Percentiles rank a stretch among this genome's conserved stretches.
phyloP scores from a whole-genome alignment of 345 rosid species.

The Citrus glauca region DNA sequence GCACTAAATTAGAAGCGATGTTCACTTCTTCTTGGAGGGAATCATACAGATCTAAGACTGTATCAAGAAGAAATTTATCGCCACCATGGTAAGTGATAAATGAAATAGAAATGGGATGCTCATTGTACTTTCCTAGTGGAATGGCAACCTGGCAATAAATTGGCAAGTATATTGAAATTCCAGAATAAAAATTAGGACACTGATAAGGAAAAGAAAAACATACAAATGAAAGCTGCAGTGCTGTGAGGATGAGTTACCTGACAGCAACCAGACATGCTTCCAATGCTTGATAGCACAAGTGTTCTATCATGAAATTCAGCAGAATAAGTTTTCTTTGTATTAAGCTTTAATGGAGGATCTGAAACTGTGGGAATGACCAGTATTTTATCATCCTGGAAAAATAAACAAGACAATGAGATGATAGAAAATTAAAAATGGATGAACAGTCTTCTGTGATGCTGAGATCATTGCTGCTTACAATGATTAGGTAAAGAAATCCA shows the following conservation, averaged over 20 bases:
- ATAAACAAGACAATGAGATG: neutral
- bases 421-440: neutral
- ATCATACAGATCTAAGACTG: conserved; percentile 63
- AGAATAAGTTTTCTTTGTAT: conserved; percentile 46
- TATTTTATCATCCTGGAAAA: conserved; percentile 67
- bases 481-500: neutral
- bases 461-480: neutral
- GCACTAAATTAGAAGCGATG: conserved; percentile 51
- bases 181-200: conserved; percentile 1
- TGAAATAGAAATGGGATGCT: conserved; percentile 70
- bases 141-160: conserved; percentile 55
- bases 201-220: neutral
- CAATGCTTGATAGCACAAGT: conserved; percentile 55
- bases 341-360: conserved; percentile 63
- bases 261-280: conserved; percentile 95
- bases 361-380: conserved; percentile 77
- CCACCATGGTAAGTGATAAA: conserved; percentile 74
- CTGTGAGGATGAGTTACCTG: conserved; percentile 44
- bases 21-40: conserved; percentile 75
- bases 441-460: neutral
- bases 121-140: conserved; percentile 75
- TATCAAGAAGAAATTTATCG: conserved; percentile 93
- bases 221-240: conserved; percentile 11
- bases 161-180: conserved; percentile 2
- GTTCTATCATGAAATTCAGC: conserved; percentile 62